Conservation (phyloP, 805 yeast species). For the Torulaspora microellipsoides region DNA sequence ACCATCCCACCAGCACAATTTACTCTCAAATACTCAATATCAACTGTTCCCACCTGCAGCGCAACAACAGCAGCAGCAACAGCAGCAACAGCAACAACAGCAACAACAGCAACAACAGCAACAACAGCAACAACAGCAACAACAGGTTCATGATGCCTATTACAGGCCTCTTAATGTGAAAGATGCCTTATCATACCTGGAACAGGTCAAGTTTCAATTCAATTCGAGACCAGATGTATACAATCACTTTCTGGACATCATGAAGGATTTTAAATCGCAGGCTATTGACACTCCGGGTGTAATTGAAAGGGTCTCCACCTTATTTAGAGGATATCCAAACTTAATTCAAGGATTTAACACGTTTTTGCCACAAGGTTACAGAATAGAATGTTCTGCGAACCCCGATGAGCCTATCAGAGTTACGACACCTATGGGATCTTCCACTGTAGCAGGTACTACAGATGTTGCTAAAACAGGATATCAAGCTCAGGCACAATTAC, state of each 20-base stretch:
- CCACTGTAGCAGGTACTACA: conserved; percentile 37
- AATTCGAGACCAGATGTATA: conserved; percentile 91
- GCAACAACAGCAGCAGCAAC: conserved; percentile 16
- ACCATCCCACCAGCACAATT: conserved; percentile 8
- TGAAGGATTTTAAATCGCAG: conserved; percentile 98
- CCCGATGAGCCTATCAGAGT: conserved; percentile 91
- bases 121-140: conserved; percentile 12
- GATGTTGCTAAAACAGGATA: conserved; percentile 27
- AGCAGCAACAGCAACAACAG: conserved; percentile 10
- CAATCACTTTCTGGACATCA: conserved; percentile 91
- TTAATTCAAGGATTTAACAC: conserved; percentile 97
- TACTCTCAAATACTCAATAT: conserved; percentile 6
- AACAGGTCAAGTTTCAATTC: conserved; percentile 92
- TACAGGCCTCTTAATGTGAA: conserved; percentile 88
- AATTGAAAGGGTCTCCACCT: conserved; percentile 85
- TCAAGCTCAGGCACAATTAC: conserved; percentile 1
- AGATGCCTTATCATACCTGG: conserved; percentile 92
- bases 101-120: conserved; percentile 20
- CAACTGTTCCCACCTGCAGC: conserved; percentile 8
- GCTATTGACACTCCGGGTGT: conserved; percentile 97
- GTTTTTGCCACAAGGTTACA: conserved; percentile 92
- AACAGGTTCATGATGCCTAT: conserved; percentile 21
- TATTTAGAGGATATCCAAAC: conserved; percentile 89
- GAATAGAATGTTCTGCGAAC: conserved; percentile 84
- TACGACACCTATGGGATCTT: conserved; percentile 91